Percentiles rank a stretch among this genome's conserved stretches.
Evolutionary conservation across 768 basidiomycete species (phyloP).

Genomic region (Rhodotorula toruloides): DNA sequence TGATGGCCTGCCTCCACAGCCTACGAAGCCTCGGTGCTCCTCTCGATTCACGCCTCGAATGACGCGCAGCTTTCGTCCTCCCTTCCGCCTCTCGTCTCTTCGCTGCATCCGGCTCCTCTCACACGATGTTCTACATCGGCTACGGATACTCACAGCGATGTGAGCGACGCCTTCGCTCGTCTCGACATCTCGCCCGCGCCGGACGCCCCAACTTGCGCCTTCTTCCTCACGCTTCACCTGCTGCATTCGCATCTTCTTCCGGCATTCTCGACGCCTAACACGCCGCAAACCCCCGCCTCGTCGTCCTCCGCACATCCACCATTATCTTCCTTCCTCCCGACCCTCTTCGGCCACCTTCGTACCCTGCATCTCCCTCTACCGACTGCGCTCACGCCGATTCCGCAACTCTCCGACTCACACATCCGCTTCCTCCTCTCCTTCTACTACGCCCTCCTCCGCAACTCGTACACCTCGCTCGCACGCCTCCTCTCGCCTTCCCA

Average conservation of each 20-base stretch:
- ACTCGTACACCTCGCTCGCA: neutral
- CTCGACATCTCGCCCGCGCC: neutral
- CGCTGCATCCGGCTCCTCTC: constrained; percentile 12
- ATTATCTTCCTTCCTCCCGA: constrained; percentile 3
- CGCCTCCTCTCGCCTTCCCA: neutral
- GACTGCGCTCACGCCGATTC: neutral
- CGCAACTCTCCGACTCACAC: neutral
- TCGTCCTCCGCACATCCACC: neutral
- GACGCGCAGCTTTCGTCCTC: constrained; percentile 26
- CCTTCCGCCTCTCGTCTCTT: constrained; percentile 27
- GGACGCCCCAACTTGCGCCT: constrained; percentile 1
- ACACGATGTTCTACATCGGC: neutral
- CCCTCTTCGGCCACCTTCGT: neutral
- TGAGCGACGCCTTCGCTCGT: too few species aligned
- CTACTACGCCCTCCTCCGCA: constrained; percentile 9
- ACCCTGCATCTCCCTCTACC: neutral
- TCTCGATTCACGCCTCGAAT: constrained; percentile 26
- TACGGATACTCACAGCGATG: neutral
- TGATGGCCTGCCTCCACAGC: neutral
- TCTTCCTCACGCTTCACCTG: constrained; percentile 16
- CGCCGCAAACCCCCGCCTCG: neutral
- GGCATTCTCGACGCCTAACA: neutral
- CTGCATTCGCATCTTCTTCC: constrained; percentile 23
- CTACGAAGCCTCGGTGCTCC: constrained; percentile 21
- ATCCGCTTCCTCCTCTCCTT: constrained; percentile 14